phyloP scores from a whole-genome alignment of 1,284 basidiomycete species.

The Apiotrichum akiyoshidainum region DNA sequence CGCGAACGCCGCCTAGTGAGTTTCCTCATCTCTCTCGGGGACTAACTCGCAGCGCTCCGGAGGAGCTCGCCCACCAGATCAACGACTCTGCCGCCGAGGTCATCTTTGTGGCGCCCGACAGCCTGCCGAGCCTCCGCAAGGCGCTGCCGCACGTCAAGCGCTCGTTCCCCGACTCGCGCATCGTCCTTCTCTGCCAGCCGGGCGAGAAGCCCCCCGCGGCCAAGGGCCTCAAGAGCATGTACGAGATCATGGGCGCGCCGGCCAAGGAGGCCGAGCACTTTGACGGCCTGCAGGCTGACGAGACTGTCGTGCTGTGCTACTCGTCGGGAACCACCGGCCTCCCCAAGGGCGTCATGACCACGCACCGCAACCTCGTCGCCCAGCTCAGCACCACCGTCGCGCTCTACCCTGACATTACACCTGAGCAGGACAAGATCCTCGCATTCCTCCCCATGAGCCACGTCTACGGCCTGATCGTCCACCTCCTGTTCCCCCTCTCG shows the following conservation, averaged over 20 bases:
- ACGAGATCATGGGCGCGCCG: slow-evolving; percentile 5
- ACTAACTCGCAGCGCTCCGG: slow-evolving; percentile 18
- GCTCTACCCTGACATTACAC: not conserved
- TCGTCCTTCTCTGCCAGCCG: slow-evolving; percentile 29
- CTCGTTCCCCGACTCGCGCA: slow-evolving; percentile 19
- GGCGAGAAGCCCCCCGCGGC: slow-evolving; percentile 3
- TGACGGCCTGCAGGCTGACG: slow-evolving; percentile 8
- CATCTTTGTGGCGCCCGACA: slow-evolving; percentile 58
- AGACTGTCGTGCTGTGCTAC: slow-evolving; percentile 57
- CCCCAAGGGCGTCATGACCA: slow-evolving; percentile 55
- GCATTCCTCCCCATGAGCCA: slow-evolving; percentile 19
- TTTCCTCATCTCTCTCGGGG: slow-evolving; percentile 11
- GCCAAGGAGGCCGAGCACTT: slow-evolving; percentile 14
- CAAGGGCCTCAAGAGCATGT: slow-evolving; percentile 10
- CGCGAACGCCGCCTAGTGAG: slow-evolving; percentile 43
- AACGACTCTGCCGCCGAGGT: slow-evolving; percentile 58
- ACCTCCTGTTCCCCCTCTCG: slow-evolving; percentile 62
- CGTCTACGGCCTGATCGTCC: slow-evolving; percentile 22
- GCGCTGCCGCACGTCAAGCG: slow-evolving; percentile 22
- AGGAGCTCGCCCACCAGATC: slow-evolving; percentile 48
- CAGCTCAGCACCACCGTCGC: slow-evolving; percentile 19
- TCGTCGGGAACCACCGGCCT: slow-evolving; percentile 59
- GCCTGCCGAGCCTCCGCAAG: slow-evolving; percentile 48
- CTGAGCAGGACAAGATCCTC: slow-evolving; percentile 11
- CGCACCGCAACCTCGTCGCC: slow-evolving; percentile 62